Base-by-base conservation (phyloP, 768 basidiomycete species). In the Russula vinacea region DNA sequence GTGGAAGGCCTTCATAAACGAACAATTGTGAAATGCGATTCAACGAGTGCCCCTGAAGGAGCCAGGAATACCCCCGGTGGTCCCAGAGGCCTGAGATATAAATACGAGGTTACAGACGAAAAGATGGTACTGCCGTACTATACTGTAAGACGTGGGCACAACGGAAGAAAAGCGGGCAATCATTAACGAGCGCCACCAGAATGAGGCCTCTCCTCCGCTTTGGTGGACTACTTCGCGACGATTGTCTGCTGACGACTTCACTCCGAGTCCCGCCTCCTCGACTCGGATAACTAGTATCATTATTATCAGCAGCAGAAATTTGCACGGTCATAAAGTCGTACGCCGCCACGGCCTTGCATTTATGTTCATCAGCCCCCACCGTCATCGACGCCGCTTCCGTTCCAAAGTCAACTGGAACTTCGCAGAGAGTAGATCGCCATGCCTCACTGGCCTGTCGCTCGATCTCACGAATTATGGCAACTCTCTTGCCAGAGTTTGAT, bases 401-500 rank as follows among this genome's bases (percentile, higher is more conserved):
- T 24, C 53, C 37, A 3, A 9, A 24, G 17, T 10, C 13, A 26
- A 26, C 35, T 3, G 56, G 44, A 44, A 70, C 55, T 19, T 42
- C 47, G 33, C 67, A 67, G 17, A 64, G 42, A 17, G 60, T 68
- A 61, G 76, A 71, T 24, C 73, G 80, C 85, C 87, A 89, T 8
- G 83, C 80, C 66, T 77, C 76, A 45, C 77, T 84, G n/a, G 85
- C 87, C 69, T 87, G 84, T 17, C 79, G 72, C 70, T 84, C 83
- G 47, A 89, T 83, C 70, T 89, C 87, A 17, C 76, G 73, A 47
- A 87, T 81, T 45, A 86, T 74, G 65, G n/a, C 80, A 78, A 37
- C 70, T 60, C 73, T 68, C 55, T 77, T 57, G 10, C 47, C 37
- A n/a, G 62, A 56, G 37, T 78, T 67, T 67, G 68, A 49, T 71